Base-by-base conservation (phyloP, 2,329 filamentous ascomycete species). In the Botrytis squamosa region DNA sequence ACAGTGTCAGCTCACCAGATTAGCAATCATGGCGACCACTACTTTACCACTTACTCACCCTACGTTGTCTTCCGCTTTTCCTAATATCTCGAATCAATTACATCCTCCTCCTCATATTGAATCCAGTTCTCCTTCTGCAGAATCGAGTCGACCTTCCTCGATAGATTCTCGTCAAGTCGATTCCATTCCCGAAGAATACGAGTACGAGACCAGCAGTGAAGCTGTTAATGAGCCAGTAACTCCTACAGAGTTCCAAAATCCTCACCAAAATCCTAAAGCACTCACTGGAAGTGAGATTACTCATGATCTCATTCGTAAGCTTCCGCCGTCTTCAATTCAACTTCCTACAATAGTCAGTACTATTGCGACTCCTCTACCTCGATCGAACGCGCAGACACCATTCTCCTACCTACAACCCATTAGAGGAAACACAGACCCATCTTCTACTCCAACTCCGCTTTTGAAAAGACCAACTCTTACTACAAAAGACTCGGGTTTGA, bases 181-280 rank as follows among this genome's bases (percentile, higher is more conserved):
- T 75, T 85, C 87, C 72, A 89, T 90, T 75, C 84, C 85, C 70
- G 88, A 90, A 82, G 88, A 88, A 65, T 81, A 82, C 81, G 87
- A 87, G 29, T 78, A 81, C 82, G 89, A 90, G 80, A 89, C 88
- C 14, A 86, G 87, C 75, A 89, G 86, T 81, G 88, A 90, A 78
- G 86, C 85, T 38, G 83, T 85, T 72, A 86, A 87, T 82, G 89
- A 91, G 76, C 89, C 89, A 63, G 84, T 89, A 74, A 91, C 89
- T 36, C 89, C 89, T 66, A 86, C 88, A 74, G 90, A 88, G 78
- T 84, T 84, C 77, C 85, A 86, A 75, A 85, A 87, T 78, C 89
- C 88, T 65, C 85, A 86, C 74, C 87, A 88, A 76, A 65, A 68
- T 38, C 88, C 89, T 75, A 83, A 83, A 63, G 57, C 71, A 62